A percentile compares a stretch with the other conserved stretches of the same genome.
These are phyloP conservation scores for Anisodus acutangulus DNA, from an alignment of 257 asterid species.

Conservation along the genomic window DNA sequence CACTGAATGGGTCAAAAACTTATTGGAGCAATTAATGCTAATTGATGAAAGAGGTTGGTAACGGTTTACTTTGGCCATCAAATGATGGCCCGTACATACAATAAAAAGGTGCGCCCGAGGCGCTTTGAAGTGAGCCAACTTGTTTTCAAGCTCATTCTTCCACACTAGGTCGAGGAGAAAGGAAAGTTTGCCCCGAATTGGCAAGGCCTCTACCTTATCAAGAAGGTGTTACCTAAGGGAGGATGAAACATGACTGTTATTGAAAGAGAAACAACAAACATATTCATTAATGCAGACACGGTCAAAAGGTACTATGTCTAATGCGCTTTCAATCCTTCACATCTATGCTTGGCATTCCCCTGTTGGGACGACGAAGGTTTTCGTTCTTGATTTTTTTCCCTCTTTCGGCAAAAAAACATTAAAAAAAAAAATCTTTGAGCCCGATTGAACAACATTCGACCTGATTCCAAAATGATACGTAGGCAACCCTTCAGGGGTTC, in stretches of 20 bases:
- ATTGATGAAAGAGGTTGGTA: not conserved
- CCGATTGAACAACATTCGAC: not conserved
- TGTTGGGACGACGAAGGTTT: not conserved
- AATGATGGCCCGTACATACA: not conserved
- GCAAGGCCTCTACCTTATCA: not conserved
- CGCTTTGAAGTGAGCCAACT: not conserved
- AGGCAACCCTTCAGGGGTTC: not conserved
- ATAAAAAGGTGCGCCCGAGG: not conserved
- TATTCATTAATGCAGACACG: not conserved
- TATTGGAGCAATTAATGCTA: not conserved
- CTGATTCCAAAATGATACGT: not conserved
- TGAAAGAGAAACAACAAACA: not conserved
- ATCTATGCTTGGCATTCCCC: too few species aligned
- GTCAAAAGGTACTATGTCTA: not conserved
- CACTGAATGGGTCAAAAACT: not conserved
- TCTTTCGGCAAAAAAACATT: too few species aligned
- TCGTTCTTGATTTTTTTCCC: too few species aligned
- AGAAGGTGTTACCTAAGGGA: not conserved
- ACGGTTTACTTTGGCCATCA: fast-evolving
- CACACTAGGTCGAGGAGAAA: not conserved
- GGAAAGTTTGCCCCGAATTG: not conserved
- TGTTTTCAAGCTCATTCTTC: not conserved
- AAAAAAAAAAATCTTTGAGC: not conserved
- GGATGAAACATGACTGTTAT: not conserved
- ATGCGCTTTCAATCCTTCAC: too few species aligned